Evolutionary conservation across 768 basidiomycete genomes (phyloP).

Genomic region (Podaxis sp.): DNA sequence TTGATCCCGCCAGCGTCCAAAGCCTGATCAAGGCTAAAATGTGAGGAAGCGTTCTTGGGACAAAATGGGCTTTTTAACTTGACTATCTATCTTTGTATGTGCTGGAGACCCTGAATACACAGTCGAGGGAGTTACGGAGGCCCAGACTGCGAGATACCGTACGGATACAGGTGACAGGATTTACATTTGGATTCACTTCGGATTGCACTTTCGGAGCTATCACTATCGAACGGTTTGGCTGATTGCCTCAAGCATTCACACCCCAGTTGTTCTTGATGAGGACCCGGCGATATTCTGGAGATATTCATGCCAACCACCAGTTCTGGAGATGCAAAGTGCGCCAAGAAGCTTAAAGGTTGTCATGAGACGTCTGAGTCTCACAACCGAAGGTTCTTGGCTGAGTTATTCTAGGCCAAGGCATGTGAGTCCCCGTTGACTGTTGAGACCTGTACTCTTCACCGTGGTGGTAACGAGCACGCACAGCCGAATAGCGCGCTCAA

Average conservation of each 20-base stretch:
- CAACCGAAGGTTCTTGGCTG: background rate
- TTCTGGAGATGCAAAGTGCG: background rate
- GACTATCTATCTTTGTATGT: background rate
- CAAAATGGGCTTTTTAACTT: background rate
- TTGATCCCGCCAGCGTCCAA: conserved; percentile 55
- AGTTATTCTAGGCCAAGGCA: background rate
- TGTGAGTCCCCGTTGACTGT: background rate
- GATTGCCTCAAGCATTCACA: conserved; percentile 6
- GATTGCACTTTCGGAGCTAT: conserved; percentile 4
- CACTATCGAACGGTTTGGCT: background rate
- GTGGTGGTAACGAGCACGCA: background rate
- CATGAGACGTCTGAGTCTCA: conserved; percentile 1
- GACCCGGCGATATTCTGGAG: conserved; percentile 13
- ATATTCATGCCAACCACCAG: background rate
- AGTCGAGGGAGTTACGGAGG: background rate
- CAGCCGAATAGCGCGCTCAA: background rate
- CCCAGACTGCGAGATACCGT: conserved; percentile 3
- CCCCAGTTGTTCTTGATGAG: background rate
- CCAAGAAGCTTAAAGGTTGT: conserved; percentile 5
- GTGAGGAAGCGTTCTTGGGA: conserved; percentile 20
- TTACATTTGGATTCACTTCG: background rate
- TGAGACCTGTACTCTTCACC: background rate
- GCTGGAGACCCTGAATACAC: background rate
- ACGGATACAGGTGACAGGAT: background rate
- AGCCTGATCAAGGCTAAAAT: conserved; percentile 53